Evolutionary conservation across 805 yeast species (phyloP), one percentile per base, ranked within the genome.

Genomic region (Pichia paraexigua): DNA sequence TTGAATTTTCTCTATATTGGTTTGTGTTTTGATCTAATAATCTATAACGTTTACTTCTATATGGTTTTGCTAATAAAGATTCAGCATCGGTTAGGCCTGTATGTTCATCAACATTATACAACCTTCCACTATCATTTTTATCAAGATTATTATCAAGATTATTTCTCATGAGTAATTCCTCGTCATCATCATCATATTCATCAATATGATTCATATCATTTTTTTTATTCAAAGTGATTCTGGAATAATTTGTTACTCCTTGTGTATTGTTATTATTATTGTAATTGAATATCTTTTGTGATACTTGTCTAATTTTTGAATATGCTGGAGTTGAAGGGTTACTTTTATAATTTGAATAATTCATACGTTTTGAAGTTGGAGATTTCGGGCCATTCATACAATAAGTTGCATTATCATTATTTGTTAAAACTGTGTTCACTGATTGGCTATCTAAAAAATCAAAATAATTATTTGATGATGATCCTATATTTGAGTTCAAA

Each of bases 291-390:
- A 63, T 45, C 43, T 56, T 59, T 39, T 61, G 65, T 2, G 67
- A 64, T 3, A 65, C 66, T 46, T 63, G 59, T 37, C 67, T 50
- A 2, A 64, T 66, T 47, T 64, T 63, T 0, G 68, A 65, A 45
- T 51, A 46, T 24, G 58, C 25, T 50, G 56, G 52, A 11, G 47
- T 45, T 10, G 50, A 50, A 3, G 56, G 41, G 6, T 44, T 18
- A 41, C 37, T 53, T 18, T 46, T 39, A 8, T 43, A 40, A 25
- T 39, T 32, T 5, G n/a, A 41, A 32, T 25, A 18, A 3, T 20
- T 27, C 13, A 41, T 41, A 5, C 53, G 40, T 47, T 47, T 51
- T 3, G 25, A 25, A 30, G 18, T 45, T 27, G 53, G 53, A 12
- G 53, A 51, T 45, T 45, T 52, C n/a, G 51, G 20, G 2, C 41